A percentile compares a stretch with the other conserved stretches of the same genome.
Conservation (phyloP, 1,139 yeast genomes). For the Sugiyamaella castrensis region DNA sequence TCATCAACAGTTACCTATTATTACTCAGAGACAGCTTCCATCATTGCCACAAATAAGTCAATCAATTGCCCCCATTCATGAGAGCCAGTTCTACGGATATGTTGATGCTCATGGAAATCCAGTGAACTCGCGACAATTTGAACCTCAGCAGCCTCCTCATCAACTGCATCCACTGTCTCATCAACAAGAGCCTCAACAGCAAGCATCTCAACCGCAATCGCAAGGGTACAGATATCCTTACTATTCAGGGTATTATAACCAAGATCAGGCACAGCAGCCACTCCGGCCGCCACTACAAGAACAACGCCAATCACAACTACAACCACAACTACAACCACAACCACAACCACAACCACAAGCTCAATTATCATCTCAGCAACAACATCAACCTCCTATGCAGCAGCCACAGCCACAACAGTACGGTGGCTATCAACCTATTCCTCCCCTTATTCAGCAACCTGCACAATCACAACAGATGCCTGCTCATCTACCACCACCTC, state of each 20-base stretch:
- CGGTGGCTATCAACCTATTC: constrained; percentile 11
- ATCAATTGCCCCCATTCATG: constrained; percentile 7
- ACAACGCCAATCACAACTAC: neutral
- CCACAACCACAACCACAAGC: constrained; percentile 1
- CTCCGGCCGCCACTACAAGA: neutral
- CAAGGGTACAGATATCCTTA: constrained; percentile 15
- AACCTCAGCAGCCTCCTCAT: neutral
- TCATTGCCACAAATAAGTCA: constrained; percentile 6
- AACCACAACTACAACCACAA: neutral
- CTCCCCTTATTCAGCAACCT: constrained; percentile 13
- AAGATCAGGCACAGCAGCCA: constrained; percentile 4
- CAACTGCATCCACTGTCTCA: neutral
- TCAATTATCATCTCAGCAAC: neutral
- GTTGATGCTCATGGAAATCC: constrained; percentile 1
- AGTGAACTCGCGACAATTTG: neutral
- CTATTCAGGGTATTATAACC: constrained; percentile 10
- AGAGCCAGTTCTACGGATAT: constrained; percentile 8
- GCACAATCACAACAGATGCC: constrained; percentile 17
- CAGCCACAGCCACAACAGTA: constrained; percentile 14
- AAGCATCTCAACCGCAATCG: constrained; percentile 1
- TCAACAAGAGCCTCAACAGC: neutral
- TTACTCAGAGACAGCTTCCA: constrained; percentile 4
- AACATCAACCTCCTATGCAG: neutral
- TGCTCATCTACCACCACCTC: constrained; percentile 31
- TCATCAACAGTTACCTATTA: constrained; percentile 2